These are phyloP conservation scores for Bauhinia variegata DNA, from an alignment of 306 rosid genomes.

Conservation along the genomic window DNA sequence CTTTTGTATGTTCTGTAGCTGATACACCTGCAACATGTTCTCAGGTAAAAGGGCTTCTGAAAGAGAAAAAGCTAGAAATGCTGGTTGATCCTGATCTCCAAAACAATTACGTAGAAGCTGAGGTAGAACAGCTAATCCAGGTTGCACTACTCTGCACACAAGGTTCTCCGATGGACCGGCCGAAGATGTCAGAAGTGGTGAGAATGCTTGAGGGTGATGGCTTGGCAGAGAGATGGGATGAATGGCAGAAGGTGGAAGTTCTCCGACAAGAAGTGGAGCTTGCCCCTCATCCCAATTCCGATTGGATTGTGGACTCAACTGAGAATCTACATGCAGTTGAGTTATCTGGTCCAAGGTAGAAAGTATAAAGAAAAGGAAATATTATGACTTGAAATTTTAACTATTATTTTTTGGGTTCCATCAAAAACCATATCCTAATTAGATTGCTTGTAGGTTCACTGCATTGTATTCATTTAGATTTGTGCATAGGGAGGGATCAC, in stretches of 20 bases:
- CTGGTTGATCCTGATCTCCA: conserved; percentile 96
- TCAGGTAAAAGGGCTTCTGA: conserved; percentile 90
- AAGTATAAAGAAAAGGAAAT: conserved; percentile 39
- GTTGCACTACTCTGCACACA: conserved; percentile 97
- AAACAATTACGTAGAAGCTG: conserved; percentile 73
- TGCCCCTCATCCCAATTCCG: conserved; percentile 85
- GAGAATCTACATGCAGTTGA: conserved; percentile 96
- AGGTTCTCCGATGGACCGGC: conserved; percentile 95
- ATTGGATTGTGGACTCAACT: conserved; percentile 94
- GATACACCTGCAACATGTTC: conserved; percentile 32
- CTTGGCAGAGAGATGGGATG: conserved; percentile 98
- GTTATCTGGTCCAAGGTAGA: conserved; percentile 90
- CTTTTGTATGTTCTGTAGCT: no score
- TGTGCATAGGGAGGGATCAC: conserved; percentile 89
- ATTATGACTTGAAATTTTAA: conserved; percentile 56
- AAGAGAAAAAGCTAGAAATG: conserved; percentile 91
- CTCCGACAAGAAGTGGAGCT: conserved; percentile 91
- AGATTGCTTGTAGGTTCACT: conserved; percentile 58
- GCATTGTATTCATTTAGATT: conserved; percentile 77
- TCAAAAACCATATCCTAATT: conserved; percentile 53
- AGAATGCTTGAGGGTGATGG: conserved; percentile 99
- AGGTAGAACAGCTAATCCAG: conserved; percentile 96
- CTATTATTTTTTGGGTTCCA: conserved; percentile 38
- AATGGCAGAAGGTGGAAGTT: conserved; percentile 96
- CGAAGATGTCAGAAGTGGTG: conserved; percentile 97